A percentile compares a stretch with the other conserved stretches of the same genome.
phyloP scores from a whole-genome alignment of 2,329 filamentous ascomycete species.

The Neofusicoccum parvum region DNA sequence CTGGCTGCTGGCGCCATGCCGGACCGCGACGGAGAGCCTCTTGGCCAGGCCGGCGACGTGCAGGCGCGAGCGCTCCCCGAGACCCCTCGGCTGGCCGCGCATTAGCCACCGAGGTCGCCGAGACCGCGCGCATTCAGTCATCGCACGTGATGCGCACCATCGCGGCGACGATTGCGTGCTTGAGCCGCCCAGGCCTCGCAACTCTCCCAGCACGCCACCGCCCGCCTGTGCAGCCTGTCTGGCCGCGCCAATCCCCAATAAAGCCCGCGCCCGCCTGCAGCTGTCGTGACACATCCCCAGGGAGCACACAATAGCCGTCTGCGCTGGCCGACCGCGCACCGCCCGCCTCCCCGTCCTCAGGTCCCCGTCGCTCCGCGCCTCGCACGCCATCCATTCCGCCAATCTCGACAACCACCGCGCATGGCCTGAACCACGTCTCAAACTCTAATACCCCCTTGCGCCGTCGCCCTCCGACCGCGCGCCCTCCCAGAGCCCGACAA shows the following conservation, averaged over 20 bases:
- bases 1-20: neutral
- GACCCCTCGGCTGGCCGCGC: neutral
- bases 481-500: neutral
- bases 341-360: neutral
- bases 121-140: neutral
- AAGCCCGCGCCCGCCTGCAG: conserved; percentile 8
- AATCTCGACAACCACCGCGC: conserved; percentile 17
- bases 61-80: neutral
- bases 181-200: conserved; percentile 1
- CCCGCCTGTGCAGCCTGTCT: neutral
- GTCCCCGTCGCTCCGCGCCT: neutral
- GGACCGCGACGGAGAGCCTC: neutral
- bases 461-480: neutral
- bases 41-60: neutral
- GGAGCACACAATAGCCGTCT: conserved; percentile 8
- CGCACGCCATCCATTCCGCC: conserved; percentile 17
- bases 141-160: conserved; percentile 7
- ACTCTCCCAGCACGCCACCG: conserved; percentile 16
- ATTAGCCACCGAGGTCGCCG: conserved; percentile 1
- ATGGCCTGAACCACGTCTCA: conserved; percentile 21
- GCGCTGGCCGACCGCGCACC: neutral
- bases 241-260: conserved; percentile 3
- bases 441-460: conserved; percentile 15
- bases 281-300: conserved; percentile 11
- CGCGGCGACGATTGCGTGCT: conserved; percentile 10